Base-by-base conservation (phyloP, 2,329 filamentous ascomycete species). In the Intubia oerlemansii region DNA sequence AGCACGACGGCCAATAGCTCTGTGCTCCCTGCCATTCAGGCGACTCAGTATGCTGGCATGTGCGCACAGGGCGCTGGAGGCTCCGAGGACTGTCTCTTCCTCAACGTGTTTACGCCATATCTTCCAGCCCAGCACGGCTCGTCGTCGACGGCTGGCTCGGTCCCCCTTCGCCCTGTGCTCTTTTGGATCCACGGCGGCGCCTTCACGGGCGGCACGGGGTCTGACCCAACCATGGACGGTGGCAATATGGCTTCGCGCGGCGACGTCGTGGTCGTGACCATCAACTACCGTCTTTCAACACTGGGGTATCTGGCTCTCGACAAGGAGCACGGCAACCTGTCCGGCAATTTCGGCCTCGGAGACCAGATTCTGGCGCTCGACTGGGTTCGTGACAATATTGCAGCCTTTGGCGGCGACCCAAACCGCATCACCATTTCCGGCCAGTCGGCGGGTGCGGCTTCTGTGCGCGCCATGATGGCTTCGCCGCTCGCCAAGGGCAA, bases 281-380 rank as follows among this genome's bases (percentile, higher is more conserved):
- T 69, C 47, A 70, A 71, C 46, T 71, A 71, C 42, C 59, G 67
- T 7, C 45, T 70, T 4, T 54, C 52, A 0, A 66, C 61, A 0
- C 49, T 71, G 1, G 66, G 66, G 1, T 71, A 67, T 38, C 46
- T 71, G 0, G 65, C 65, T 1, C 49, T 68, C 7, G 38, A 50
- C 15, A 17, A 25, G 9, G 32, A 24, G 3, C 50, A 59, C 35
- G 51, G 54, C 11, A 41, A 48, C 4, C 50, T 53, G 3, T 54
- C 54, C 12, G 58, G 57, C 17, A 63, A 63, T 32, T 59, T 52
- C 29, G 57, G 56, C 5, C 42, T 65, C 2, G 50, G 48, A 5
- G 59, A 64, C 38, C 54, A 59, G 37, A 53, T 57, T 28, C 50
- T 50, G 15, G 59, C 56, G 0, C 44, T 62, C 6, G 52, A 59